Evolutionary conservation across 2,329 filamentous ascomycete genomes (phyloP), one percentile per base, ranked within the genome.

Genomic region (Sclerotiophoma versabilis): DNA sequence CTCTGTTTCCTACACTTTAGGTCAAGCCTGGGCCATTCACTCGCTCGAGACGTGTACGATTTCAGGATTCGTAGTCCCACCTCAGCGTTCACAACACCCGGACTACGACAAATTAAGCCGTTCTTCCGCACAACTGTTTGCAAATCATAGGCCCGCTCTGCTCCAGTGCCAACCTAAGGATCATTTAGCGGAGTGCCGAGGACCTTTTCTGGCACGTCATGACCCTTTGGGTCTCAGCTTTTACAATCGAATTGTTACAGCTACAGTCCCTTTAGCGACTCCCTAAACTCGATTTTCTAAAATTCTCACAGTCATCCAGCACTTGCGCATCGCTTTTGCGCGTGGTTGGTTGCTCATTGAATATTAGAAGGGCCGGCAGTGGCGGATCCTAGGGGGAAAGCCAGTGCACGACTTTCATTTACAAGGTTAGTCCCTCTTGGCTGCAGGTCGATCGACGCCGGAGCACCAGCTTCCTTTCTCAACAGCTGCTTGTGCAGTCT

Each of bases 401-500:
- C 39, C 45, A 49, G 51, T 54, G 46, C 38, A 49, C 51, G 51
- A 54, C 46, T 25, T 41, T 50, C 30, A 47, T 50, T 32, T 50
- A 37, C 53, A 36, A 56, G 53, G 53, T 56, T 56, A 56, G 53
- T 56, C 30, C 30, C 36, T 47, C 53, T 56, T 56, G 47, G 53
- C 53, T 46, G 53, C 53, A 50, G 47, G 33, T 41, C 55, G 58
- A 54, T 54, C 57, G 53, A 54, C 54, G 32, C 37, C 51, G 27
- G 39, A 47, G 29, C 36, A 41, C 63, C 62, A 66, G 58, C 56
- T 57, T 61, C 58, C 56, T 48, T 60, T 52, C 65, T 62, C 65
- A 66, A 64, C 61, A 65, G 54, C 60, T 39, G 41, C 56, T 45
- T 46, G 30, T 42, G 34, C 49, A 47, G 42, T 42, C 29, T 41